A percentile compares a stretch with the other conserved stretches of the same genome.
Evolutionary conservation across 2,329 filamentous ascomycete species (phyloP).

Genomic region (Colletotrichum filicis): DNA sequence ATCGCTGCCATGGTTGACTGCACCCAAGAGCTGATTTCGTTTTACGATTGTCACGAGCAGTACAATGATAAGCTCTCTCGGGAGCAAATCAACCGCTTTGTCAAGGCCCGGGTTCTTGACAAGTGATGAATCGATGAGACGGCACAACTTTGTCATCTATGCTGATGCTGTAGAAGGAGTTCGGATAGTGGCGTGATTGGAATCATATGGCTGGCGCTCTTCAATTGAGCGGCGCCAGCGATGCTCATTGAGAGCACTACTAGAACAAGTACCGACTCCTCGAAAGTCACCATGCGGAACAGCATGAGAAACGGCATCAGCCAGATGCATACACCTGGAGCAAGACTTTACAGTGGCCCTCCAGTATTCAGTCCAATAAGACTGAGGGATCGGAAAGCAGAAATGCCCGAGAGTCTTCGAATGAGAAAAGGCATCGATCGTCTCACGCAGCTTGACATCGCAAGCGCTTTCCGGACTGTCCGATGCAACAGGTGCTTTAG

Average conservation of each 20-base stretch:
- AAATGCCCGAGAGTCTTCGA: neutral
- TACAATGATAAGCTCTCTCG: constrained; percentile 69
- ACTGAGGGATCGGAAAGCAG: neutral
- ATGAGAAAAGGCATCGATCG: neutral
- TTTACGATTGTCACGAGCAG: constrained; percentile 79
- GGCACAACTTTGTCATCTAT: neutral
- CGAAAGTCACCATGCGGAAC: neutral
- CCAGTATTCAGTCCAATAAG: neutral
- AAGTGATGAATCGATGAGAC: constrained; percentile 48
- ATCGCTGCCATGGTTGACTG: constrained; percentile 88
- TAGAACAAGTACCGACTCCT: neutral
- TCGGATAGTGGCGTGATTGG: neutral
- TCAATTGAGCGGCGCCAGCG: neutral
- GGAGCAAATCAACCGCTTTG: constrained; percentile 68
- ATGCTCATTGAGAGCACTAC: neutral
- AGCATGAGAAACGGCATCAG: neutral
- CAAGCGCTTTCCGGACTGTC: neutral
- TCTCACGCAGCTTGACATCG: neutral
- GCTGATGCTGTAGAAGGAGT: neutral
- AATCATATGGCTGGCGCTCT: neutral
- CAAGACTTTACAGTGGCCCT: neutral
- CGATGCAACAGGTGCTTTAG: neutral
- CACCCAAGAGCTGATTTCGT: constrained; percentile 89
- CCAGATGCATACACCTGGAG: neutral
- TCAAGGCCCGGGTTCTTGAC: constrained; percentile 67